Percentiles rank a stretch among this genome's conserved stretches.
phyloP scores from a whole-genome alignment of 2,329 filamentous ascomycete genomes.

The Lasiodiplodia sp. region DNA sequence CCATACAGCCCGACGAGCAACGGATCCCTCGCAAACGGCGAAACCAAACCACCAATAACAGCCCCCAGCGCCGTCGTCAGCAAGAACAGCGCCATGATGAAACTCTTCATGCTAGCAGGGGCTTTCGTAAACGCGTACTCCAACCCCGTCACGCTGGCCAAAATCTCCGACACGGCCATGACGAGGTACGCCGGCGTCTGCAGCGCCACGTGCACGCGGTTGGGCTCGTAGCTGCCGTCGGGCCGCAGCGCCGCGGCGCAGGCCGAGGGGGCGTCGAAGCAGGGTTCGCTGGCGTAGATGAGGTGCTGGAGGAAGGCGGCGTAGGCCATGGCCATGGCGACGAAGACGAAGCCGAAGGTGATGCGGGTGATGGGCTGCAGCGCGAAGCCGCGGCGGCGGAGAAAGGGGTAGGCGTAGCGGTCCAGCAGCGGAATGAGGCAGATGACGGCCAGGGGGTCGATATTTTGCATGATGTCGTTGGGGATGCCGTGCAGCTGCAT shows the following conservation, averaged over 20 bases:
- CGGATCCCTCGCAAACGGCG: conserved; percentile 68
- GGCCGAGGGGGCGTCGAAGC: conserved; percentile 54
- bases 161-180: conserved; percentile 54
- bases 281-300: conserved; percentile 63
- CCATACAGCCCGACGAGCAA: conserved; percentile 72
- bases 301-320: conserved; percentile 64
- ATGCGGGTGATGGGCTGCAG: conserved; percentile 61
- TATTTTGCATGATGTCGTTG: conserved; percentile 58
- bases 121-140: conserved; percentile 58
- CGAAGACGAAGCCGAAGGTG: conserved; percentile 60
- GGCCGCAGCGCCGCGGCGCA: conserved; percentile 45
- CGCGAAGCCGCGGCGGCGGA: conserved; percentile 50
- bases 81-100: conserved; percentile 64
- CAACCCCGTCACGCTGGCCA: conserved; percentile 56
- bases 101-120: conserved; percentile 56
- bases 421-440: conserved; percentile 56
- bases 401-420: conserved; percentile 53
- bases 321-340: conserved; percentile 62
- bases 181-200: conserved; percentile 56
- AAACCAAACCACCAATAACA: conserved; percentile 67
- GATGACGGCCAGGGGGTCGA: conserved; percentile 56
- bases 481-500: conserved; percentile 57
- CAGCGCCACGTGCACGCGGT: conserved; percentile 54
- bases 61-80: conserved; percentile 67
- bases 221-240: conserved; percentile 45